Percentiles rank a stretch among this genome's conserved stretches.
Evolutionary conservation across 1,284 basidiomycete species (phyloP).

Genomic region (Ustilago trichophora): DNA sequence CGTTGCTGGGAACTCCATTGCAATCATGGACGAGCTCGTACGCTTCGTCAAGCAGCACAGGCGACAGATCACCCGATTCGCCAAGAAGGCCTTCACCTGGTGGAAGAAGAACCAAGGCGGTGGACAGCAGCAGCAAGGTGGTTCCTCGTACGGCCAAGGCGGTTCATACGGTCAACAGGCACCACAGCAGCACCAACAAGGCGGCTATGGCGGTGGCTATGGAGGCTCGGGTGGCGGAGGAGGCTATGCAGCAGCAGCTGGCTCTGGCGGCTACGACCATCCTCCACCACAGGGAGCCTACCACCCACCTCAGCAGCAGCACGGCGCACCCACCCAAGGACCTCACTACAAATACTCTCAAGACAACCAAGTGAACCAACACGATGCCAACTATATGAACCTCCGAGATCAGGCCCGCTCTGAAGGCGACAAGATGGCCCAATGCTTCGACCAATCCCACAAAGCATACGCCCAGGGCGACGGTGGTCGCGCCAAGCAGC

Average conservation of each 20-base stretch:
- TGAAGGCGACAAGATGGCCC: constrained; percentile 63
- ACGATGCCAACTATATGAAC: constrained; percentile 61
- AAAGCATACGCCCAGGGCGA: constrained; percentile 76
- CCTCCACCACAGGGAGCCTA: constrained; percentile 54
- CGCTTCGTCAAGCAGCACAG: constrained; percentile 59
- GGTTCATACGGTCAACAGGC: constrained; percentile 18
- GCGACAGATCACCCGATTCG: constrained; percentile 49
- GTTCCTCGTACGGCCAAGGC: constrained; percentile 21
- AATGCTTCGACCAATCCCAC: constrained; percentile 61
- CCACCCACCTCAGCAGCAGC: constrained; percentile 27
- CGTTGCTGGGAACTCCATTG: not conserved
- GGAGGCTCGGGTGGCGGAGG: constrained; percentile 12
- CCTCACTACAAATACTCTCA: constrained; percentile 50
- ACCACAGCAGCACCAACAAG: constrained; percentile 9
- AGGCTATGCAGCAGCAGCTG: constrained; percentile 29
- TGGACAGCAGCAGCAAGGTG: constrained; percentile 4
- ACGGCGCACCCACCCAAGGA: constrained; percentile 35
- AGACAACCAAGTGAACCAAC: constrained; percentile 63
- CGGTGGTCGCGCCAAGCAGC: constrained; percentile 81
- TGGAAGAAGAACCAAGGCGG: constrained; percentile 52
- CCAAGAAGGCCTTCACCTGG: constrained; percentile 57
- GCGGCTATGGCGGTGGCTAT: constrained; percentile 19
- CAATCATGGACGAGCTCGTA: constrained; percentile 55
- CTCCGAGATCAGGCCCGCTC: constrained; percentile 58
- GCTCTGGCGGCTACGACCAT: constrained; percentile 25